phyloP scores from a whole-genome alignment of 306 rosid species.

The Quercus glauca region DNA sequence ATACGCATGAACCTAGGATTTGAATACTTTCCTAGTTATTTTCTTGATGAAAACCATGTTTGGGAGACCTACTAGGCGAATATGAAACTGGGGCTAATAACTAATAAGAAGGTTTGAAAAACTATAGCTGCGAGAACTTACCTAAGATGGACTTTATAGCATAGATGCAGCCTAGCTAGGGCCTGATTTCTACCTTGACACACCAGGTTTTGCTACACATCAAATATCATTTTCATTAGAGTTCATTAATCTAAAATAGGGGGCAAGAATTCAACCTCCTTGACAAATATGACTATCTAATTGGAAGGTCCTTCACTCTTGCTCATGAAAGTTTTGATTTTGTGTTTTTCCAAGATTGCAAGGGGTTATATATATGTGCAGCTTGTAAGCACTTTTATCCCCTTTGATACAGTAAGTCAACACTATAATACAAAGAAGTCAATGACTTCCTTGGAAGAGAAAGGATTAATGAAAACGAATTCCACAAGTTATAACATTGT shows the following conservation, averaged over 20 bases:
- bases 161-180: no score
- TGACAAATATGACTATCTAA: neutral
- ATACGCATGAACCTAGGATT: neutral
- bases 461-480: no score
- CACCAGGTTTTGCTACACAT: neutral
- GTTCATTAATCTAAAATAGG: neutral
- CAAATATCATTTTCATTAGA: neutral
- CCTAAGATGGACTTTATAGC: slow-evolving; percentile 1
- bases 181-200: neutral
- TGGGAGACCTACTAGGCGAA: neutral
- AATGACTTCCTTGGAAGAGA: no score
- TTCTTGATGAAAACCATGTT: no score
- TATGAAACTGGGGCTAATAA: neutral
- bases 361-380: neutral
- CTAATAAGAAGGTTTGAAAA: neutral
- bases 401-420: no score
- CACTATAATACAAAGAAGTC: no score
- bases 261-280: neutral
- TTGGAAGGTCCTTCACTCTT: neutral
- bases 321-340: neutral
- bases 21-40: neutral
- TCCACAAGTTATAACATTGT: no score
- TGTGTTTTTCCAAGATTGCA: neutral
- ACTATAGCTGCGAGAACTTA: neutral
- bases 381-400: no score